Percentiles rank a stretch among this genome's conserved stretches.
Conservation (phyloP, 1,139 yeast genomes). For the Blastobotrys aristatus region DNA sequence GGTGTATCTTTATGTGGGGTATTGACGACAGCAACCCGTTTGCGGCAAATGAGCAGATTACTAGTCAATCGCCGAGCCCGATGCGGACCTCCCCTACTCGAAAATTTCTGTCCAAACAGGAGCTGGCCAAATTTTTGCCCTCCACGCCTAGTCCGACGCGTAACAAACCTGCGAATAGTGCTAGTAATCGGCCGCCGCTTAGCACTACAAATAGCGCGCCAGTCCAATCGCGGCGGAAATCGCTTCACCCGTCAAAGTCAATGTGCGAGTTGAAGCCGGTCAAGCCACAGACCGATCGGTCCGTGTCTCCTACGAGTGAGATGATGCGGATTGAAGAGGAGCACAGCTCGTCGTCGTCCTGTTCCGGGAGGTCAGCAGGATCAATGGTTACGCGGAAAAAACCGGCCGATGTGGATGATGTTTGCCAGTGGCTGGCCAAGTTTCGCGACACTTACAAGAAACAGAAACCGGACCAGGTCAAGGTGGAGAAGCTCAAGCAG, state of each 20-base stretch:
- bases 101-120: slow-evolving; percentile 26
- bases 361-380: not conserved
- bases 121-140: slow-evolving; percentile 22
- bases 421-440: slow-evolving; percentile 17
- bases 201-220: not conserved
- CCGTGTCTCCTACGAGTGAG: not conserved
- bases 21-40: not conserved
- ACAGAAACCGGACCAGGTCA: slow-evolving; percentile 11
- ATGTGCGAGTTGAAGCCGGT: slow-evolving; percentile 15
- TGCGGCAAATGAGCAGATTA: not conserved
- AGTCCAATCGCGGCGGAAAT: not conserved
- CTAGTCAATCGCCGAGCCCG: not conserved
- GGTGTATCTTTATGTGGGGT: slow-evolving; percentile 30
- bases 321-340: slow-evolving; percentile 2
- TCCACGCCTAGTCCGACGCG: slow-evolving; percentile 2
- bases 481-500: slow-evolving; percentile 19
- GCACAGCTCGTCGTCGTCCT: not conserved
- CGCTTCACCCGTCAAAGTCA: slow-evolving; percentile 14
- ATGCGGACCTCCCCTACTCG: slow-evolving; percentile 19
- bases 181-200: no score
- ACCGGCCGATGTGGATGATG: slow-evolving; percentile 11
- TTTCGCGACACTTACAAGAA: slow-evolving; percentile 20
- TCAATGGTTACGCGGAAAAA: no score
- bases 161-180: not conserved
- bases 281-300: not conserved